Evolutionary conservation across 305 asterid genomes (phyloP).

Genomic region (Solanum hybrid): DNA sequence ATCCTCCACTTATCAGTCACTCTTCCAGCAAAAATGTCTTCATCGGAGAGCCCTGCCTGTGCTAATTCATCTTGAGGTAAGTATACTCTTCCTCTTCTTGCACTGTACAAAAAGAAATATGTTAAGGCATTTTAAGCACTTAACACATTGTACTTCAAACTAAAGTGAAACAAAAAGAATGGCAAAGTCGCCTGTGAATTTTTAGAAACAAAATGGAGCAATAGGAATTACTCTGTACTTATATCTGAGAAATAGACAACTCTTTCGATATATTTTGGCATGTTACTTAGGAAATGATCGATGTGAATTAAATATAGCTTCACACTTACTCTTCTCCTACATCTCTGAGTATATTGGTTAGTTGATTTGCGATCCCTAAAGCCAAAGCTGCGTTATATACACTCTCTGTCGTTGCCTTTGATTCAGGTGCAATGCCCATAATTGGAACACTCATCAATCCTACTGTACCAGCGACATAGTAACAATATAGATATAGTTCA

Average conservation of each 20-base stretch:
- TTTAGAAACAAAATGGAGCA: too few species aligned
- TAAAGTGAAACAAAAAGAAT: too few species aligned
- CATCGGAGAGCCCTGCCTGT: constrained; percentile 75
- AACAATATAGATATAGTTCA: constrained; percentile 82
- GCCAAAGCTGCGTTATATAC: constrained; percentile 77
- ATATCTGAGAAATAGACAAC: too few species aligned
- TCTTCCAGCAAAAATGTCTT: constrained; percentile 74
- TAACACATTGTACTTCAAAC: too few species aligned
- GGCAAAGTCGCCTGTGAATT: too few species aligned
- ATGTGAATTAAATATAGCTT: not conserved
- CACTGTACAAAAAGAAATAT: too few species aligned
- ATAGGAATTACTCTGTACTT: too few species aligned
- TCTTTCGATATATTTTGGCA: too few species aligned
- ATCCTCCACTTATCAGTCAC: constrained; percentile 88
- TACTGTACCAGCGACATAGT: constrained; percentile 92
- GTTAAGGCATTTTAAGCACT: too few species aligned
- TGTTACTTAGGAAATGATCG: too few species aligned
- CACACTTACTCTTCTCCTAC: constrained; percentile 97
- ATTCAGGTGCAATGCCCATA: constrained; percentile 92
- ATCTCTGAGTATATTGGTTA: constrained; percentile 89
- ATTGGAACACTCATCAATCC: constrained; percentile 96
- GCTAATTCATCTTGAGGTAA: constrained; percentile 96
- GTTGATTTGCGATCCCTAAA: constrained; percentile 81
- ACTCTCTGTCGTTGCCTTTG: constrained; percentile 75
- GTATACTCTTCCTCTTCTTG: constrained; percentile 85